These are phyloP conservation scores for Hypoxylon sp. DNA, from an alignment of 2,329 filamentous ascomycete species.

Conservation along the genomic window DNA sequence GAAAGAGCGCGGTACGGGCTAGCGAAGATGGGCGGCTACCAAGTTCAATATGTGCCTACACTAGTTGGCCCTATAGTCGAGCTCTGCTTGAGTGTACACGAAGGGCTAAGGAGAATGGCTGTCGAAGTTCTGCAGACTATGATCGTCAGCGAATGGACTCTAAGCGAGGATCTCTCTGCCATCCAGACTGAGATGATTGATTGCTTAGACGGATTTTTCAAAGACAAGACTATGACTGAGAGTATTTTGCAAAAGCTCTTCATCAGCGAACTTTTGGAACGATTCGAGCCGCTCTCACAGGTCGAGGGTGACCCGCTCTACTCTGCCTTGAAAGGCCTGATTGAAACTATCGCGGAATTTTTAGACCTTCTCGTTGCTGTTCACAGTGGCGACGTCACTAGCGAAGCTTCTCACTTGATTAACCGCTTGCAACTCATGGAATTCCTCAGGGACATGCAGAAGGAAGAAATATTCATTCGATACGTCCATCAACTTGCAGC, in stretches of 20 bases:
- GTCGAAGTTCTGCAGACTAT: conserved; percentile 96
- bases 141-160: conserved; percentile 98
- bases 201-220: conserved; percentile 90
- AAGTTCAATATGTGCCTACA: conserved; percentile 96
- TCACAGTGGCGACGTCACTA: conserved; percentile 80
- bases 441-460: conserved; percentile 95
- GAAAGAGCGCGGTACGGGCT: conserved; percentile 84
- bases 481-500: conserved; percentile 93
- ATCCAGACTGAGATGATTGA: conserved; percentile 98
- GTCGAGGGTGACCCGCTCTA: conserved; percentile 81
- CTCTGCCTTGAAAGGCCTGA: conserved; percentile 80
- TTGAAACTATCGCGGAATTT: conserved; percentile 89
- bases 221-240: conserved; percentile 88
- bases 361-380: conserved; percentile 92
- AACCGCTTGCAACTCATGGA: conserved; percentile 94
- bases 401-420: conserved; percentile 85
- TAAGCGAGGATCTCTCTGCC: conserved; percentile 91
- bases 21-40: conserved; percentile 91
- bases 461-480: conserved; percentile 95
- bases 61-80: conserved; percentile 93
- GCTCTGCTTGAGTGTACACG: conserved; percentile 94
- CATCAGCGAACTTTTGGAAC: conserved; percentile 83
- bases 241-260: conserved; percentile 94
- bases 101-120: conserved; percentile 88
- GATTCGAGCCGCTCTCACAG: conserved; percentile 80